A percentile compares a stretch with the other conserved stretches of the same genome.
phyloP scores from a whole-genome alignment of 2,329 filamentous ascomycete species.

The Phialemoniopsis sp. region DNA sequence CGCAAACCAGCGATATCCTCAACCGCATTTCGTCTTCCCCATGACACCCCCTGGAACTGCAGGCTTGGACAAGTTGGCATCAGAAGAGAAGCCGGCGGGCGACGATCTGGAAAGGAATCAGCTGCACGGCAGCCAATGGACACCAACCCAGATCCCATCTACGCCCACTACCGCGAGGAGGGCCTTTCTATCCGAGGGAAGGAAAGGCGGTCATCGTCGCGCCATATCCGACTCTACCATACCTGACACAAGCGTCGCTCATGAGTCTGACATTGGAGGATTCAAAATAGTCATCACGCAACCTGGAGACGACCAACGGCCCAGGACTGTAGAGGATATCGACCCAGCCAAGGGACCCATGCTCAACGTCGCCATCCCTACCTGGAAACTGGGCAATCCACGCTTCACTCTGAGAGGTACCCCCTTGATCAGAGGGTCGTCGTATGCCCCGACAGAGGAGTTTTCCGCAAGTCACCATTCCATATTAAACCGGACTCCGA shows the following conservation, averaged over 20 bases:
- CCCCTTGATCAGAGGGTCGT: slow-evolving; percentile 75
- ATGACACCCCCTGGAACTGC: slow-evolving; percentile 57
- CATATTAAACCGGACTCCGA: slow-evolving; percentile 31
- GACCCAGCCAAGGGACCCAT: slow-evolving; percentile 42
- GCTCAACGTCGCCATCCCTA: slow-evolving; percentile 73
- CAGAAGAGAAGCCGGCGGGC: slow-evolving; percentile 20
- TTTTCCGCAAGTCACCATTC: slow-evolving; percentile 59
- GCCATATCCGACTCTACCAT: slow-evolving; percentile 75
- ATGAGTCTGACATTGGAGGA: slow-evolving; percentile 58
- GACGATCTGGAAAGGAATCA: slow-evolving; percentile 4
- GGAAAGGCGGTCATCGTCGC: slow-evolving; percentile 44
- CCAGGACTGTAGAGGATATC: slow-evolving; percentile 59
- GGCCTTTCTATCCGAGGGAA: slow-evolving; percentile 22
- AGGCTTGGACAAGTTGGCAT: slow-evolving; percentile 42
- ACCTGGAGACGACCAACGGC: slow-evolving; percentile 53
- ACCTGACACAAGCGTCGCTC: slow-evolving; percentile 54
- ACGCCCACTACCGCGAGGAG: slow-evolving; percentile 27
- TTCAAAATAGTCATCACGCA: slow-evolving; percentile 80
- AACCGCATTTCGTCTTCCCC: slow-evolving; percentile 57
- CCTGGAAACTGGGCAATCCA: slow-evolving; percentile 78
- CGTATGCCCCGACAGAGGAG: slow-evolving; percentile 72
- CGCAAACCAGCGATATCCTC: slow-evolving; percentile 56
- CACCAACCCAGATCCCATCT: slow-evolving; percentile 32
- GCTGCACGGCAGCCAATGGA: slow-evolving; percentile 35
- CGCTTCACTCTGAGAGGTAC: slow-evolving; percentile 75